Conservation (phyloP, 2,329 filamentous ascomycete species). For the Emydomyces testavorans region DNA sequence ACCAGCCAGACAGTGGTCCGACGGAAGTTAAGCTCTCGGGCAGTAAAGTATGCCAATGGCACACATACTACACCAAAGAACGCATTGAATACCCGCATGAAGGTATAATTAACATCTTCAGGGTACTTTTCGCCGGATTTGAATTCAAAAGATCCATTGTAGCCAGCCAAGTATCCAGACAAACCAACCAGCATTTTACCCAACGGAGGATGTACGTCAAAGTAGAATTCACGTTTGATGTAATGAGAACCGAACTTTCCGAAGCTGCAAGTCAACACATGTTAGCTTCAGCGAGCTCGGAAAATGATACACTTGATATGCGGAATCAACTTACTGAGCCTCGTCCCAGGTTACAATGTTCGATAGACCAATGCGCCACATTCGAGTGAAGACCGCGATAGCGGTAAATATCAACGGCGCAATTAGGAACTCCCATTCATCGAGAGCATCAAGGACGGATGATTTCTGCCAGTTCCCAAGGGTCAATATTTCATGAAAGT, state of each 20-base stretch:
- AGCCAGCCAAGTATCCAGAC: slow-evolving; percentile 89
- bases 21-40: slow-evolving; percentile 76
- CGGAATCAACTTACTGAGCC: slow-evolving; percentile 48
- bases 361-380: slow-evolving; percentile 57
- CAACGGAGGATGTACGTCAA: slow-evolving; percentile 88
- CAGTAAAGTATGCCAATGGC: slow-evolving; percentile 89
- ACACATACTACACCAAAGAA: slow-evolving; percentile 87
- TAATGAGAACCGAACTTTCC: slow-evolving; percentile 96
- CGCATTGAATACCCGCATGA: slow-evolving; percentile 97
- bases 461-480: slow-evolving; percentile 1
- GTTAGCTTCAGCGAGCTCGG: slow-evolving; percentile 8
- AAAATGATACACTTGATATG: slow-evolving; percentile 1
- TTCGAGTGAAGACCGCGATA: slow-evolving; percentile 53
- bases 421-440: slow-evolving; percentile 51
- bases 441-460: slow-evolving; percentile 32
- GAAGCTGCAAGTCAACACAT: slow-evolving; percentile 26
- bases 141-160: slow-evolving; percentile 99
- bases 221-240: slow-evolving; percentile 98
- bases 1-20: slow-evolving; percentile 87
- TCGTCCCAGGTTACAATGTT: slow-evolving; percentile 67
- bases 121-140: slow-evolving; percentile 97
- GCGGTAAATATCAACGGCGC: slow-evolving; percentile 53
- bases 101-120: slow-evolving; percentile 86
- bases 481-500: background rate
- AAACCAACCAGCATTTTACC: slow-evolving; percentile 98